Evolutionary conservation across 495 filamentous ascomycete genomes (phyloP).

Genomic region (Pseudotulostoma volvatum): DNA sequence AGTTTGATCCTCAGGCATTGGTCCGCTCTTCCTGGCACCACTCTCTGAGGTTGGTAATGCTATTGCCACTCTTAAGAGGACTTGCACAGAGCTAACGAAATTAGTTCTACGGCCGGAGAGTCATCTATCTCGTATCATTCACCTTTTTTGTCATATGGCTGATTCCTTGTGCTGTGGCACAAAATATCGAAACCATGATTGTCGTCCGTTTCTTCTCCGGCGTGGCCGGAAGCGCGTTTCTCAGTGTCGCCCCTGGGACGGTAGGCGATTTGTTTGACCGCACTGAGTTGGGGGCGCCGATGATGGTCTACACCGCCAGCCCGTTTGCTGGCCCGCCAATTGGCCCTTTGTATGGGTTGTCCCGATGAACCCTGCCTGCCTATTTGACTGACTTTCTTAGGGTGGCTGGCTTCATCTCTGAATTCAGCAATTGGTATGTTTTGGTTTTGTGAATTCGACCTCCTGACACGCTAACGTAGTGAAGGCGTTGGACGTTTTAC

Average conservation of each 20-base stretch:
- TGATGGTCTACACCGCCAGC: constrained; percentile 64
- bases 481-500: constrained; percentile 76
- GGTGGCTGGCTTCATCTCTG: constrained; percentile 59
- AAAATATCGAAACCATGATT: constrained; percentile 71
- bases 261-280: constrained; percentile 77
- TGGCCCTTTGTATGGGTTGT: constrained; percentile 20
- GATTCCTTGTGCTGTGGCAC: constrained; percentile 74
- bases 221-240: constrained; percentile 69
- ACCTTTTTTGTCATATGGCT: constrained; percentile 68
- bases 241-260: constrained; percentile 80
- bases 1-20: constrained; percentile 38
- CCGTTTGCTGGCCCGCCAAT: constrained; percentile 58
- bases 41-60: constrained; percentile 35
- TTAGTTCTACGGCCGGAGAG: constrained; percentile 81
- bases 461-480: neutral
- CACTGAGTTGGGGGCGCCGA: constrained; percentile 54
- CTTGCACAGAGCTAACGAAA: constrained; percentile 1
- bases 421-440: no score
- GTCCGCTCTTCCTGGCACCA: constrained; percentile 55
- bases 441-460: no score
- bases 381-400: constrained; percentile 7
- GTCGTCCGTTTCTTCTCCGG: constrained; percentile 74
- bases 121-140: constrained; percentile 71
- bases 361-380: constrained; percentile 29
- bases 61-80: neutral